Conservation (phyloP, 116 monocot genomes). For the Iris pallida region DNA sequence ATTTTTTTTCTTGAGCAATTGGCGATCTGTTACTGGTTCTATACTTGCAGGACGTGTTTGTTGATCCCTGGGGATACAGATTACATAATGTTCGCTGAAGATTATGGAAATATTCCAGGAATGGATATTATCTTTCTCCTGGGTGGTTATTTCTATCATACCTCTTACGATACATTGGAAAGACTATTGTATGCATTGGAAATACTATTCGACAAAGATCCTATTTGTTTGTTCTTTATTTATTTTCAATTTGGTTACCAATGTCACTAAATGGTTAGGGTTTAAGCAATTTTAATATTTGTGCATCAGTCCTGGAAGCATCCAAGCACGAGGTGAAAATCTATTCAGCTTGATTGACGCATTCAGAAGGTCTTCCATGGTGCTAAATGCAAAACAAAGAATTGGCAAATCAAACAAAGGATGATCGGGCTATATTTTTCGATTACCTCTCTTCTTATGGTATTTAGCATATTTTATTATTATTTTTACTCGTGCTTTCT, state of each 20-base stretch:
- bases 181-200: slow-evolving; percentile 73
- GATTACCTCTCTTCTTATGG: slow-evolving; percentile 90
- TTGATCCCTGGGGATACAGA: slow-evolving; percentile 98
- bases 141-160: slow-evolving; percentile 98
- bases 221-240: neutral
- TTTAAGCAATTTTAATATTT: slow-evolving; percentile 11
- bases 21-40: slow-evolving; percentile 3
- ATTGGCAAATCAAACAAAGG: slow-evolving; percentile 9
- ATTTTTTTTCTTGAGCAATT: neutral
- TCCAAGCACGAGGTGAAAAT: slow-evolving; percentile 98
- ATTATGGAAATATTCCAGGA: slow-evolving; percentile 86
- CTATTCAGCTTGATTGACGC: slow-evolving; percentile 58
- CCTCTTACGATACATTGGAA: slow-evolving; percentile 86
- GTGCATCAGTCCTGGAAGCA: slow-evolving; percentile 81
- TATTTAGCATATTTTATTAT: slow-evolving; percentile 22
- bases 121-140: slow-evolving; percentile 96
- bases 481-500: neutral
- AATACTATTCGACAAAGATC: slow-evolving; percentile 9
- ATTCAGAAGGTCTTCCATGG: slow-evolving; percentile 59
- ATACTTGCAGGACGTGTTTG: slow-evolving; percentile 80
- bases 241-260: neutral
- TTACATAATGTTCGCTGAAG: slow-evolving; percentile 90
- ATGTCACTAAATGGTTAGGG: slow-evolving; percentile 6
- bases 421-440: slow-evolving; percentile 65
- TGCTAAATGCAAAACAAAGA: slow-evolving; percentile 42